These are phyloP conservation scores for Rhizophagus clarus DNA, from an alignment of 192 early-diverging fungal species.

Conservation along the genomic window DNA sequence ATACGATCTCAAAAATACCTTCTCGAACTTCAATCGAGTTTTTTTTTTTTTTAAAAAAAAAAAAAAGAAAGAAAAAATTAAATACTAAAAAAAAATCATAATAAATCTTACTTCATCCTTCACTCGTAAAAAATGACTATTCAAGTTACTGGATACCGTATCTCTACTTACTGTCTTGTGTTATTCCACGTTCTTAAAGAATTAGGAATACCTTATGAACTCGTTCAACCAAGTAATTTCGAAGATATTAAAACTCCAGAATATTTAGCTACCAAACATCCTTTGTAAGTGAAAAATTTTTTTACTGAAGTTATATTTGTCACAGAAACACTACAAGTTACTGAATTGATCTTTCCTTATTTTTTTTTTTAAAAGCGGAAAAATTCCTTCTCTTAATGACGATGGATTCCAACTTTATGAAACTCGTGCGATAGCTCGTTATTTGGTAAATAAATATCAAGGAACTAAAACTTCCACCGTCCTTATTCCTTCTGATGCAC, in stretches of 20 bases:
- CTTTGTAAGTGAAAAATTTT: constrained; percentile 31
- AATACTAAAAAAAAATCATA: no score
- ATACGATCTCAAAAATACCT: no score
- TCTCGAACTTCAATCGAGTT: neutral
- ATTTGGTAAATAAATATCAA: constrained; percentile 29
- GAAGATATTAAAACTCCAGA: constrained; percentile 38
- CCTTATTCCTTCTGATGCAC: constrained; percentile 36
- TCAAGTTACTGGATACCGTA: constrained; percentile 31
- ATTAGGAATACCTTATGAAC: constrained; percentile 40
- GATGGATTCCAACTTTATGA: constrained; percentile 39
- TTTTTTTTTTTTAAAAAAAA: no score
- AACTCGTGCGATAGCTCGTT: constrained; percentile 44
- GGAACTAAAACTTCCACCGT: constrained; percentile 4
- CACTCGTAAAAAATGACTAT: constrained; percentile 13
- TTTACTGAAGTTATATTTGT: no score
- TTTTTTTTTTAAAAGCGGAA: constrained; percentile 21
- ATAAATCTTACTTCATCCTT: no score
- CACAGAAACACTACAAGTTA: neutral
- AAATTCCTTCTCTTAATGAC: constrained; percentile 46
- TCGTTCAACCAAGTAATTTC: constrained; percentile 1
- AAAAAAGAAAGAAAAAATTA: no score
- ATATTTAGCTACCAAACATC: constrained; percentile 36
- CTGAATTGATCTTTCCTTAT: neutral
- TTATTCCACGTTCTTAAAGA: constrained; percentile 36
- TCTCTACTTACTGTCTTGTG: constrained; percentile 34